Evolutionary conservation across 257 asterid species (phyloP), one percentile per base, ranked within the genome.

Genomic region (Plectranthus barbatus): DNA sequence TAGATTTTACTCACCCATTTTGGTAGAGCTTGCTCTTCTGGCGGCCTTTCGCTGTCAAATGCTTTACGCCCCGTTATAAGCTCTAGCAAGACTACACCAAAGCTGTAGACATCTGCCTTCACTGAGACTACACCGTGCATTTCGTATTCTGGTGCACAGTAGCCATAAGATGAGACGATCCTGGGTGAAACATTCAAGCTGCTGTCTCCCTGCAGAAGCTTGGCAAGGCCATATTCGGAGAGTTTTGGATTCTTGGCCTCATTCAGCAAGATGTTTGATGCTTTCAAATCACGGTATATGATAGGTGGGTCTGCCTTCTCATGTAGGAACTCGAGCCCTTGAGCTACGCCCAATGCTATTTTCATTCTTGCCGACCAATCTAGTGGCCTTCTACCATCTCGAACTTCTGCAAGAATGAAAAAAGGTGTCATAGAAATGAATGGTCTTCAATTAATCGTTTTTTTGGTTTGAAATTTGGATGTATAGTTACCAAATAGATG

Each of bases 101-200:
- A 91, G 57, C 92, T 86, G 54, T 88, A 91, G 4, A 91, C 91
- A 57, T 91, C 98, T 5, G 96, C 85, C 65, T 86, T 91, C 48
- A 67, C 51, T 0, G 96, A 79, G 63, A 84, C 81, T 34, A 77
- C 94, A 15, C 92, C 94, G 0, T 79, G 79, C 46, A 82, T 74
- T 52, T 87, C 96, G 6, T 75, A 91, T 47, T 91, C 96, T 0
- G 96, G 98, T 11, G 96, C 98, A 71, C 80, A 70, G 45, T 91
- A 86, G 10, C 98, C 95, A 45, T 81, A 73, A 5, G 80, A 71
- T 4, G 87, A 86, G 80, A 91, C 80, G 10, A 86, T 80, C 40
- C 85, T 75, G 0, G 94, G 80, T 15, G 88, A 68, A 8, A 77
- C 61, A 14, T 81, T 85, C 59, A 71, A 69, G 62, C 74, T 88